A percentile compares a stretch with the other conserved stretches of the same genome.
phyloP scores from a whole-genome alignment of 495 filamentous ascomycete genomes.

The Bathelium albidoporum region DNA sequence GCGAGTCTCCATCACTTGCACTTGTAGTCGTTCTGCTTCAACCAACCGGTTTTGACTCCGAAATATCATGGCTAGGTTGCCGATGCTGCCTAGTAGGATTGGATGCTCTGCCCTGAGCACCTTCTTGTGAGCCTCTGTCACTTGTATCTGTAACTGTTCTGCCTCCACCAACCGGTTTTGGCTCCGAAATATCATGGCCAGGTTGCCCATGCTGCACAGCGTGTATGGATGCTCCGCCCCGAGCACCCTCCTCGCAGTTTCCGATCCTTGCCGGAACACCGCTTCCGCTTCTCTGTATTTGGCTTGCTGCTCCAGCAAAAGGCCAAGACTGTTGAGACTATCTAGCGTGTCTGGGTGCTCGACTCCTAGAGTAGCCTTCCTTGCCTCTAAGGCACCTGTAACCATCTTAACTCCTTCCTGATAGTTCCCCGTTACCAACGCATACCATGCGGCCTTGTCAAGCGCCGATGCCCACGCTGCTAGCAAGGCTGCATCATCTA shows the following conservation, averaged over 20 bases:
- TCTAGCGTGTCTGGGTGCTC: not conserved
- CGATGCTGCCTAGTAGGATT: constrained; percentile 20
- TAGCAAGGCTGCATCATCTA: constrained; percentile 8
- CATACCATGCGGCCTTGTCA: not conserved
- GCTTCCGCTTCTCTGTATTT: constrained; percentile 12
- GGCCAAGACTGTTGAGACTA: not conserved
- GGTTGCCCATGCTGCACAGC: constrained; percentile 5
- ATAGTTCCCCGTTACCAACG: constrained; percentile 8
- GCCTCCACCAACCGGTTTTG: constrained; percentile 13
- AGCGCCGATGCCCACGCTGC: constrained; percentile 9
- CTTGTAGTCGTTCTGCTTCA: not conserved
- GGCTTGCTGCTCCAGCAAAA: not conserved
- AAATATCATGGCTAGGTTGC: constrained; percentile 17
- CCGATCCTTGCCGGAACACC: not conserved
- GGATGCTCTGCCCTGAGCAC: constrained; percentile 27
- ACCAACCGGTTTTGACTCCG: constrained; percentile 1
- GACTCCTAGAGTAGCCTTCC: constrained; percentile 6
- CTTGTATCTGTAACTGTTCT: constrained; percentile 17
- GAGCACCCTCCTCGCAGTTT: constrained; percentile 5
- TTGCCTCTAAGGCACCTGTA: constrained; percentile 11
- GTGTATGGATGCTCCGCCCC: constrained; percentile 12
- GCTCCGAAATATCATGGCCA: not conserved
- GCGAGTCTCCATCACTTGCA: constrained; percentile 14
- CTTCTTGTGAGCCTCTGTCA: constrained; percentile 18
- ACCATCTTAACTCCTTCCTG: constrained; percentile 10